These are phyloP conservation scores for Ceratocystis harringtonii DNA, from an alignment of 2,329 filamentous ascomycete species.

Conservation along the genomic window DNA sequence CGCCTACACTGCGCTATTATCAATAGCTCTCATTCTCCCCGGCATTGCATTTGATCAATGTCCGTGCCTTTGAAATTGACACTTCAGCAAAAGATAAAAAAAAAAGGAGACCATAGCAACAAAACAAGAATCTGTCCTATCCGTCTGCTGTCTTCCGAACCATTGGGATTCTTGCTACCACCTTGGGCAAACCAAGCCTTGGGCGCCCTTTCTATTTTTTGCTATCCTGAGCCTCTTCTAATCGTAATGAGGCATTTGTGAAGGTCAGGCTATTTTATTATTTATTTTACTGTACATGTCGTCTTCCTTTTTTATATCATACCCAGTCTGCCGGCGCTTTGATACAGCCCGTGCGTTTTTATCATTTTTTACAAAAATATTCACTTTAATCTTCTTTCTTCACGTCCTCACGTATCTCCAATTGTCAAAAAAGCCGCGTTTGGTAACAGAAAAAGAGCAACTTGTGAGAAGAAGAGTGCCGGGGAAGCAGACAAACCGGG, in stretches of 20 bases:
- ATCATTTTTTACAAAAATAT: too few relatives aligned
- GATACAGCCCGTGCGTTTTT: neutral
- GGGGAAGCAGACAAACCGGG: neutral
- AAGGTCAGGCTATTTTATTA: neutral
- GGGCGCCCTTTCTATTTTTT: neutral
- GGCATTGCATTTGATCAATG: neutral
- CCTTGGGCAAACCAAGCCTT: neutral
- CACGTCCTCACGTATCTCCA: too few relatives aligned
- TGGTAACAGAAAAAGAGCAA: neutral
- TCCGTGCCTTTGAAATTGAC: neutral
- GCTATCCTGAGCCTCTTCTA: neutral
- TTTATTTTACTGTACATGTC: neutral
- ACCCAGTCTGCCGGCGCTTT: neutral
- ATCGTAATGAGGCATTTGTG: conserved; percentile 1
- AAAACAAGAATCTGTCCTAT: neutral
- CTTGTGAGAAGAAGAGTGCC: neutral
- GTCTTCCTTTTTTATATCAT: neutral
- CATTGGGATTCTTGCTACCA: conserved; percentile 1
- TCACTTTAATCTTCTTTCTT: neutral
- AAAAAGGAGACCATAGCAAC: neutral
- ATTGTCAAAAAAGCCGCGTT: neutral
- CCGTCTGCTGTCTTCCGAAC: neutral
- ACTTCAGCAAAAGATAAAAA: neutral
- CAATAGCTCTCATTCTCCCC: too few relatives aligned
- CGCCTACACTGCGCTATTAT: too few relatives aligned